Evolutionary conservation across 192 early-diverging fungal species (phyloP), one percentile per base, ranked within the genome.

Genomic region (Obelidium mucronatum): DNA sequence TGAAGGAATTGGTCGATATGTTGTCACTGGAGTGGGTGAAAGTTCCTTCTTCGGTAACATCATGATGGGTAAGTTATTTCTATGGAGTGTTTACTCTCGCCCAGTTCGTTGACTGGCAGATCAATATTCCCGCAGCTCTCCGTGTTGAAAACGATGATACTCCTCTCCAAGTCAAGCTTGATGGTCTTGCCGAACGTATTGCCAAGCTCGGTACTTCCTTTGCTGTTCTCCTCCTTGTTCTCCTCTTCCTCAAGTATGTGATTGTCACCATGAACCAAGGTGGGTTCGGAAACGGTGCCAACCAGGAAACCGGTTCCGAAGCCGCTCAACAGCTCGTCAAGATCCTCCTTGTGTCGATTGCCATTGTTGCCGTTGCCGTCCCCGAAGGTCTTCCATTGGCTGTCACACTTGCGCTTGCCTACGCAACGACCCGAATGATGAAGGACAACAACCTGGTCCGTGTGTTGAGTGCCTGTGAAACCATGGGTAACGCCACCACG

Each of bases 341-440:
- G 74, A 94, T 99, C 69, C 55, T 98, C 40, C 95, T 98, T 79
- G 89, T 93, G 1, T 91, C 94, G 22, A 92, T 99, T 34, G 96
- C 98, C 28, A 86, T 99, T 15, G 87, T 99, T 17, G 98, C 98
- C 24, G 96, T 99, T 17, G 98, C 98, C 33, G 94, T 99, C 1
- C 98, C 98, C 51, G 98, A 99, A 82, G 98, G 98, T 37, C 89
- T 99, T 35, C 98, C 98, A 5, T 80, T 99, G 52, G 97, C 98
- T 13, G 98, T 99, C 36, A 98, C 97, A 1, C 83, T 99, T 58
- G 92, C 98, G 2, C 87, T 99, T 51, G 96, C 96, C 0, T 94
- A 93, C 79, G 96, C 96, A 3, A 99, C 98, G 15, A 90, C 89
- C 33, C 85, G 92, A 8, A 99, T 99, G 98, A 75, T 98, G 67